Evolutionary conservation across 306 rosid species (phyloP).

Genomic region (Prunus mira): DNA sequence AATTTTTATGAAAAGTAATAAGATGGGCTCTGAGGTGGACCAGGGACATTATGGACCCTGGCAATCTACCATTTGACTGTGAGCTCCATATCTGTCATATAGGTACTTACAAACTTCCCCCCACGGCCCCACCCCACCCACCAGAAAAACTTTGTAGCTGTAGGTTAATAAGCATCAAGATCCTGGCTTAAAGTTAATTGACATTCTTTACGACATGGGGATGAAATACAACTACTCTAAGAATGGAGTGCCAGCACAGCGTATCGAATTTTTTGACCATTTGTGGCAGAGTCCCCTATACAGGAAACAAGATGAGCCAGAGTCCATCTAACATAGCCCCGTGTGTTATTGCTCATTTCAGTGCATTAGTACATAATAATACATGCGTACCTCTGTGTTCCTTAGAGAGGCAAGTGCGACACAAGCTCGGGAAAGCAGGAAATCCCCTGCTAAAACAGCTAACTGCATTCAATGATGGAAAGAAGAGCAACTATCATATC

Average conservation of each 20-base stretch:
- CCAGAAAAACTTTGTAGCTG: background rate
- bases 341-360: conserved; percentile 14
- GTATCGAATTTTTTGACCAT: background rate
- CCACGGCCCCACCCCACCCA: background rate
- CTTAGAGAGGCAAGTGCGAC: conserved; percentile 86
- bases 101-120: background rate
- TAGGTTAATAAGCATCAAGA: background rate
- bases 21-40: background rate
- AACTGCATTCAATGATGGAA: conserved; percentile 44
- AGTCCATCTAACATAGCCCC: background rate
- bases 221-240: background rate
- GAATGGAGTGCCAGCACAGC: background rate
- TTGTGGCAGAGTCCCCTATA: background rate
- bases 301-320: background rate
- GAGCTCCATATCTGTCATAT: background rate
- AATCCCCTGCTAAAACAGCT: conserved; percentile 95
- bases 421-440: conserved; percentile 96
- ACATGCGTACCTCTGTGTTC: conserved; percentile 69
- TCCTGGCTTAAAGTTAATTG: background rate
- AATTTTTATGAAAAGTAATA: background rate
- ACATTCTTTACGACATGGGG: background rate
- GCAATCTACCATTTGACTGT: background rate
- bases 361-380: background rate
- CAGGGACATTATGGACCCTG: background rate
- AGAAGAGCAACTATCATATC: conserved; percentile 16